Conservation (phyloP, 2,329 filamentous ascomycete genomes). For the Claviceps sp. region DNA sequence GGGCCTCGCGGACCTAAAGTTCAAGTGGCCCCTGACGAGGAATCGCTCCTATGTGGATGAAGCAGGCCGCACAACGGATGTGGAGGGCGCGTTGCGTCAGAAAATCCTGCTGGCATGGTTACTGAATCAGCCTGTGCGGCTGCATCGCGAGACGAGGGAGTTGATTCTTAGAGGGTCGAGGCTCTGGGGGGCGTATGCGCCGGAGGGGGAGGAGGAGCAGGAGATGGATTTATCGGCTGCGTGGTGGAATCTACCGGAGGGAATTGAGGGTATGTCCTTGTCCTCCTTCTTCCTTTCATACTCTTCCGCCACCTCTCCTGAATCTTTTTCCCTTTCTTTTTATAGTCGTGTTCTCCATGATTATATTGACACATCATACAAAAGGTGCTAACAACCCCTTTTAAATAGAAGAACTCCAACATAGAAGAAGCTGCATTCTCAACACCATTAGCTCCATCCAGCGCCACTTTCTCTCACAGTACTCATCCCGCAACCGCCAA, state of each 20-base stretch:
- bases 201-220: constrained; percentile 14
- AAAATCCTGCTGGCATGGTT: constrained; percentile 55
- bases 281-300: background rate
- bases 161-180: constrained; percentile 52
- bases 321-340: too few relatives aligned
- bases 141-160: constrained; percentile 49
- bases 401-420: constrained; percentile 46
- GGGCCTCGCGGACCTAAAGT: constrained; percentile 36
- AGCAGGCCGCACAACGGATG: constrained; percentile 25
- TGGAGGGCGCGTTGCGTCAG: constrained; percentile 55
- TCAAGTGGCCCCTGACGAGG: constrained; percentile 40
- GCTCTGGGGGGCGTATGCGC: constrained; percentile 36
- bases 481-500: constrained; percentile 52
- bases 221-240: constrained; percentile 23
- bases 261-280: constrained; percentile 45
- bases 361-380: too few relatives aligned
- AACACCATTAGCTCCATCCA: constrained; percentile 58
- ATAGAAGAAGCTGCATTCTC: constrained; percentile 52
- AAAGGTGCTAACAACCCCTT: background rate
- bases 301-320: too few relatives aligned
- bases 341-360: too few relatives aligned
- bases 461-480: constrained; percentile 51
- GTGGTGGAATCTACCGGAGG: constrained; percentile 63
- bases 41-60: constrained; percentile 23
- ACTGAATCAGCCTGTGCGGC: constrained; percentile 46